phyloP scores from a whole-genome alignment of 257 asterid species.

The Solanum chmielewskii region DNA sequence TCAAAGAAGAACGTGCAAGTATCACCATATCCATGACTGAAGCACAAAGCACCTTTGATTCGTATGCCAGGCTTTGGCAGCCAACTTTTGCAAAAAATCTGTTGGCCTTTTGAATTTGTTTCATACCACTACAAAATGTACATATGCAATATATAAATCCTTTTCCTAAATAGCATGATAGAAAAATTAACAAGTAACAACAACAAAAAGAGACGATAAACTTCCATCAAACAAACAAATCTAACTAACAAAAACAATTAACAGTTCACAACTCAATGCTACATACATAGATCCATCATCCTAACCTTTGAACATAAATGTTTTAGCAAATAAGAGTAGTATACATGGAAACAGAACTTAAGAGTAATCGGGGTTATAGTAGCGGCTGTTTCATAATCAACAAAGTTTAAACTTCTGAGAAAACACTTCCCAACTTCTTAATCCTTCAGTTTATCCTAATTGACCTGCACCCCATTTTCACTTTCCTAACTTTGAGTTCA shows the following conservation, averaged over 20 bases:
- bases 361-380: background rate
- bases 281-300: background rate
- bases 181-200: background rate
- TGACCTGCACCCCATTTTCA: background rate
- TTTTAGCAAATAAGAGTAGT: background rate
- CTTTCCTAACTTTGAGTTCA: background rate
- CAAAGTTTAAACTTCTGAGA: background rate
- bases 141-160: background rate
- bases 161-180: background rate
- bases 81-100: slow-evolving; percentile 92
- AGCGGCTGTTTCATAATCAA: background rate
- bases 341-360: background rate
- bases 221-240: background rate
- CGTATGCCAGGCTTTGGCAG: slow-evolving; percentile 81
- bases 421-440: background rate
- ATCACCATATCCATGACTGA: slow-evolving; percentile 97
- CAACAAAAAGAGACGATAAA: background rate
- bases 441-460: background rate
- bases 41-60: slow-evolving; percentile 83
- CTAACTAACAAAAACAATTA: background rate
- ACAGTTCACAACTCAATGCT: background rate
- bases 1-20: slow-evolving; percentile 99
- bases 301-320: background rate
- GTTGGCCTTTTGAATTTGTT: slow-evolving; percentile 66
- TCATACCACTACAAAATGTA: slow-evolving; percentile 70